Conservation (phyloP, 805 yeast genomes). For the Kurtzmaniella fragi region DNA sequence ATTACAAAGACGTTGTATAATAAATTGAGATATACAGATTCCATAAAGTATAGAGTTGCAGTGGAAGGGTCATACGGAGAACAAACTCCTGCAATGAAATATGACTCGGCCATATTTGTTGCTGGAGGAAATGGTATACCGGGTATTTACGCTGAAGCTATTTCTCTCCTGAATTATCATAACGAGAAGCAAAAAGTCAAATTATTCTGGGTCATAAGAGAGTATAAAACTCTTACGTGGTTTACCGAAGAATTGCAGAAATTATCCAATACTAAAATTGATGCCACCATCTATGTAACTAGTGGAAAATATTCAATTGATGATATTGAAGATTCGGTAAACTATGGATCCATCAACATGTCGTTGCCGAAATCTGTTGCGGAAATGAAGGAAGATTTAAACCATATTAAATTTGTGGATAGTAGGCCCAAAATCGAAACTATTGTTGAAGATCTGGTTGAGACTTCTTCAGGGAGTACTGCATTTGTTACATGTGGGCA, state of each 20-base stretch:
- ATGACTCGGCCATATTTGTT: conserved; percentile 43
- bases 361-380: conserved; percentile 1
- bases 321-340: not conserved
- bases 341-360: not conserved
- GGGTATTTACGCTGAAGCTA: conserved; percentile 44
- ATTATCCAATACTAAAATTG: conserved; percentile 26
- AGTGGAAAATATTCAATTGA: not conserved
- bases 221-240: conserved; percentile 37
- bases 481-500: conserved; percentile 50
- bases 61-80: conserved; percentile 64
- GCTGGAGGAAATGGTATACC: conserved; percentile 69
- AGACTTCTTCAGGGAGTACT: conserved; percentile 30
- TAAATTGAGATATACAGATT: conserved; percentile 14
- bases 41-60: conserved; percentile 31
- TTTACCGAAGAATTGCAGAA: conserved; percentile 29
- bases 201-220: conserved; percentile 57
- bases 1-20: conserved; percentile 18
- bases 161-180: conserved; percentile 6
- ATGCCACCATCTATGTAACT: conserved; percentile 39
- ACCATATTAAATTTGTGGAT: conserved; percentile 36
- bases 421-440: conserved; percentile 39
- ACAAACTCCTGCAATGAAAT: conserved; percentile 41
- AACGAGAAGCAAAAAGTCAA: conserved; percentile 18
- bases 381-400: conserved; percentile 17
- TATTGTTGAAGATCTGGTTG: conserved; percentile 32